A percentile compares a stretch with the other conserved stretches of the same genome.
These are phyloP conservation scores for Sporobolomyces pararoseus DNA, from an alignment of 768 basidiomycete species.

Conservation along the genomic window DNA sequence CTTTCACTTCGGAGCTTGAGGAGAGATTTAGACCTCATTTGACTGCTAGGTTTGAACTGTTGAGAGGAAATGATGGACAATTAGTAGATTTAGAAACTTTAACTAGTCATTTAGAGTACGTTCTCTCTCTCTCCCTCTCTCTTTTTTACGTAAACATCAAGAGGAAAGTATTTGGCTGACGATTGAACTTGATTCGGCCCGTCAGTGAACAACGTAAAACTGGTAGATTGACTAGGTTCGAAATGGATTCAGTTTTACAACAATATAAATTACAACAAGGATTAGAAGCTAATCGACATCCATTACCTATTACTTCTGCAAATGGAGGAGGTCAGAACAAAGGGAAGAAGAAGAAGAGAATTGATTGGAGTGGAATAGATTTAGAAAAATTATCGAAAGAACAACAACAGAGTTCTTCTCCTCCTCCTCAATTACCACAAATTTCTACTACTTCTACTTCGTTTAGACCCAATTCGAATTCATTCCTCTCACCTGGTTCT, in stretches of 20 bases:
- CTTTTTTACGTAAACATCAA: too few relatives aligned
- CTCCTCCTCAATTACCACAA: too few relatives aligned
- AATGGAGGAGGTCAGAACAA: not conserved
- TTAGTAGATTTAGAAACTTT: constrained; percentile 38
- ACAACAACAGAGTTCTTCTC: not conserved
- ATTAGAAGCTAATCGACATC: not conserved
- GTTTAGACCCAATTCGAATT: too few relatives aligned
- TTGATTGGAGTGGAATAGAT: constrained; percentile 27
- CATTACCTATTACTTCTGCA: not conserved
- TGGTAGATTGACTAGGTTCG: constrained; percentile 34
- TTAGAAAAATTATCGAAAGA: not conserved
- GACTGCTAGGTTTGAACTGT: constrained; percentile 40
- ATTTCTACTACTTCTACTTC: too few relatives aligned
- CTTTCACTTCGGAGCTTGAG: too few relatives aligned
- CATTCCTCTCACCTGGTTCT: constrained; percentile 1
- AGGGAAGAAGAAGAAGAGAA: constrained; percentile 19
- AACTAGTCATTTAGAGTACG: constrained; percentile 40
- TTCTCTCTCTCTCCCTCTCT: not conserved
- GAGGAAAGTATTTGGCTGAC: not conserved
- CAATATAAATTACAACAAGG: constrained; percentile 41
- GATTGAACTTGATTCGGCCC: too few relatives aligned
- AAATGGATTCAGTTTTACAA: constrained; percentile 39
- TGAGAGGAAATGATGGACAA: constrained; percentile 39
- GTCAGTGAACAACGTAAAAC: constrained; percentile 41
- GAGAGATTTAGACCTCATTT: constrained; percentile 27